These are phyloP conservation scores for Sporodiniella umbellata DNA, from an alignment of 371 early-diverging fungal species.

Conservation along the genomic window DNA sequence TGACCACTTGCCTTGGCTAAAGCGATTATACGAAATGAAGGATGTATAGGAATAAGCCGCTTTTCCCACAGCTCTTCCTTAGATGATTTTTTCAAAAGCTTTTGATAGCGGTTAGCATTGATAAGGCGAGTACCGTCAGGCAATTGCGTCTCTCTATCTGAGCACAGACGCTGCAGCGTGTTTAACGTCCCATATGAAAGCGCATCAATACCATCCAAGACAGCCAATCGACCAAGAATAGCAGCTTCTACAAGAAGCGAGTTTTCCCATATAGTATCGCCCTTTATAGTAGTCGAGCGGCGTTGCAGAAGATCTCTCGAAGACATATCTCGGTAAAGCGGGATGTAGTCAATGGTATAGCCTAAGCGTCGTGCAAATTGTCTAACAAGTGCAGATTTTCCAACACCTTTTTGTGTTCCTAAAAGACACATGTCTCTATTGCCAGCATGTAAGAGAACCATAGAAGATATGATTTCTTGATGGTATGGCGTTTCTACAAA, in stretches of 20 bases:
- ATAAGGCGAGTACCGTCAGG: conserved; percentile 73
- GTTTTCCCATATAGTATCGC: conserved; percentile 77
- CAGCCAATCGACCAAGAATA: conserved; percentile 66
- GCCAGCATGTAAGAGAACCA: conserved; percentile 68
- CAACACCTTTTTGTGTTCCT: conserved; percentile 74
- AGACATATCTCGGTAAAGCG: conserved; percentile 83
- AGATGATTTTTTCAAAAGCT: conserved; percentile 48
- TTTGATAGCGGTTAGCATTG: conserved; percentile 53
- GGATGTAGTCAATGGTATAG: conserved; percentile 69
- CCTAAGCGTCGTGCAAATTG: conserved; percentile 72
- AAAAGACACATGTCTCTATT: conserved; percentile 69
- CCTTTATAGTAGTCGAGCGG: conserved; percentile 66
- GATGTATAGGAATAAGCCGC: conserved; percentile 63
- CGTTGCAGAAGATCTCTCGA: conserved; percentile 82
- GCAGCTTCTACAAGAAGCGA: conserved; percentile 76
- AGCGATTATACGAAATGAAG: conserved; percentile 76
- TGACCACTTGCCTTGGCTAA: conserved; percentile 61
- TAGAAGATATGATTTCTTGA: conserved; percentile 53
- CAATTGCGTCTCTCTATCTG: conserved; percentile 70
- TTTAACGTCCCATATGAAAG: conserved; percentile 72
- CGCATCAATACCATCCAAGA: conserved; percentile 76
- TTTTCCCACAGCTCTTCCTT: conserved; percentile 45
- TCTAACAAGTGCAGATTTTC: conserved; percentile 72
- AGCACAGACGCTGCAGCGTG: conserved; percentile 64
- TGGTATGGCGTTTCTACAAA: conserved; percentile 77